Evolutionary conservation across 768 basidiomycete genomes (phyloP).

Genomic region (Psilocybe cubensis): DNA sequence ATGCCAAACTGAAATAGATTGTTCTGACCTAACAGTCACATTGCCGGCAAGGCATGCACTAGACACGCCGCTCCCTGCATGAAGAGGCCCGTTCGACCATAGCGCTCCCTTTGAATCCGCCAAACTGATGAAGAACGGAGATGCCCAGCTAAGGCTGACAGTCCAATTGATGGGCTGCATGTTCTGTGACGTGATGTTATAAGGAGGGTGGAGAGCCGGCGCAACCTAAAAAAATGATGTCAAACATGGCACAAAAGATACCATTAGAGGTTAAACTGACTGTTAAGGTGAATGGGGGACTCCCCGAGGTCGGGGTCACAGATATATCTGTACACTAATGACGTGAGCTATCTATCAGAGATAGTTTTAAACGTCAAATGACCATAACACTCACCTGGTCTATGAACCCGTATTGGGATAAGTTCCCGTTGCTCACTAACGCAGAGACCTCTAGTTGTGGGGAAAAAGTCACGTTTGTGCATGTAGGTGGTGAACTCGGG

Average conservation of each 20-base stretch:
- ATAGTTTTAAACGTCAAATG: background rate
- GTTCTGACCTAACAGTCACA: constrained; percentile 21
- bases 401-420: background rate
- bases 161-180: constrained; percentile 58
- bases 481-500: constrained; percentile 41
- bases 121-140: constrained; percentile 59
- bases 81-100: constrained; percentile 63
- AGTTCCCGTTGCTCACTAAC: background rate
- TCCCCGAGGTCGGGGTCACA: background rate
- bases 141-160: constrained; percentile 51
- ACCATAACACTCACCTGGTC: background rate
- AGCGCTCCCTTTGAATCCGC: constrained; percentile 51
- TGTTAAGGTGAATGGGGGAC: background rate
- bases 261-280: background rate
- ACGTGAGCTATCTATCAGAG: background rate
- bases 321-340: background rate
- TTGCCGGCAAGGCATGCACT: constrained; percentile 43
- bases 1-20: background rate
- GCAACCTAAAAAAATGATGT: constrained; percentile 47
- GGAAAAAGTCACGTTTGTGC: constrained; percentile 53
- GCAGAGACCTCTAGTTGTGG: constrained; percentile 42
- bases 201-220: constrained; percentile 62
- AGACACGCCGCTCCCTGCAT: constrained; percentile 51
- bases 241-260: constrained; percentile 3
- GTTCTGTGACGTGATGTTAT: constrained; percentile 52